A percentile compares a stretch with the other conserved stretches of the same genome.
Evolutionary conservation across 192 early-diverging fungal species (phyloP).

Genomic region (Tieghemiomyces parasiticus): DNA sequence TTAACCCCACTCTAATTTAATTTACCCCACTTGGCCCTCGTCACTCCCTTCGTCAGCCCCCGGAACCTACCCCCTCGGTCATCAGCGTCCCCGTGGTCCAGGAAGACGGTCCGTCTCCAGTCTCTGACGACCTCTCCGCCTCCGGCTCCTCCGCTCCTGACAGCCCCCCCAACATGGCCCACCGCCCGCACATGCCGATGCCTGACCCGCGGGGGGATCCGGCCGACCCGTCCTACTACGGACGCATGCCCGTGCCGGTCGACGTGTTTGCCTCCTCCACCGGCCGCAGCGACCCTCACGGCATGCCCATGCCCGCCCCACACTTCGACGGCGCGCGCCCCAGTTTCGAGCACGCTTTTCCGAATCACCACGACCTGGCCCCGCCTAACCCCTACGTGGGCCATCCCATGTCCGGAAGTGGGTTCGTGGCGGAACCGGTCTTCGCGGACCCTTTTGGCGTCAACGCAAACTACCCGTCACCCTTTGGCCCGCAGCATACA

Average conservation of each 20-base stretch:
- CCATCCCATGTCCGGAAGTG: too few relatives aligned
- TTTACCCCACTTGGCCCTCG: too few relatives aligned
- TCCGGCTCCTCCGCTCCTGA: neutral
- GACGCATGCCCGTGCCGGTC: conserved; percentile 3
- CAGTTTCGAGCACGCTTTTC: neutral
- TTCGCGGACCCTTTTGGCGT: too few relatives aligned
- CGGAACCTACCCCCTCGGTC: neutral
- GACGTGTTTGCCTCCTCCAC: neutral
- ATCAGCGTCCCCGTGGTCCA: neutral
- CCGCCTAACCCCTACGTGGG: too few relatives aligned
- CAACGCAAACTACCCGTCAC: too few relatives aligned
- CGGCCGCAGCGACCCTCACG: neutral
- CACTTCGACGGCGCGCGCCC: neutral
- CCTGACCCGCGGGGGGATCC: neutral
- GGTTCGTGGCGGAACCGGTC: too few relatives aligned
- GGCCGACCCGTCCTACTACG: neutral
- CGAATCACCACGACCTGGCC: too few relatives aligned
- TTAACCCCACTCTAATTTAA: neutral
- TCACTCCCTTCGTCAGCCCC: too few relatives aligned
- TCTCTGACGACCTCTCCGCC: neutral
- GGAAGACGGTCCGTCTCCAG: neutral
- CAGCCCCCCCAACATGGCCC: neutral
- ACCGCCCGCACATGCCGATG: neutral
- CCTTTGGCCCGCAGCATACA: too few relatives aligned
- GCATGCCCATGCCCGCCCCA: conserved; percentile 2